Conservation (phyloP, 805 yeast species). For the Nakazawaea ernobii region DNA sequence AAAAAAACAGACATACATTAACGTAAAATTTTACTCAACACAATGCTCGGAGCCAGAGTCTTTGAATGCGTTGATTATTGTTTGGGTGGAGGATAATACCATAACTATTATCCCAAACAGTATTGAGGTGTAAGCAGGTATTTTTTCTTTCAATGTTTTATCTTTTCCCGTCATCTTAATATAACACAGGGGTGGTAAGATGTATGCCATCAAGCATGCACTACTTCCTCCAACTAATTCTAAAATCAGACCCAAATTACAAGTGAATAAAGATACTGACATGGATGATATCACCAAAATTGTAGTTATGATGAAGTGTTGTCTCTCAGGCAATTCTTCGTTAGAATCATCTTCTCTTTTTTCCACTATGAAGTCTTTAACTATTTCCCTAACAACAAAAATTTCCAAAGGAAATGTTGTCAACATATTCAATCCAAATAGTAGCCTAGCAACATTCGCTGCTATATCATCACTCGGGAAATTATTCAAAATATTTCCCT, state of each 20-base stretch:
- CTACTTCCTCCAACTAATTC: constrained; percentile 92
- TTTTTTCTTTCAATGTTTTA: constrained; percentile 35
- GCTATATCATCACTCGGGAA: constrained; percentile 69
- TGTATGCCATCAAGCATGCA: constrained; percentile 89
- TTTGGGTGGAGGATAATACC: constrained; percentile 76
- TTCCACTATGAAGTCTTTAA: constrained; percentile 52
- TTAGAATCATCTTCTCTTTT: constrained; percentile 12
- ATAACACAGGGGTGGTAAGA: constrained; percentile 82
- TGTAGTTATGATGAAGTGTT: constrained; percentile 64
- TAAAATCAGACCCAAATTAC: constrained; percentile 82
- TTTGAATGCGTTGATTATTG: constrained; percentile 42
- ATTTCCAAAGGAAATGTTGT: constrained; percentile 89
- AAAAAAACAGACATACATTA: background rate
- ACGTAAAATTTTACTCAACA: constrained; percentile 18
- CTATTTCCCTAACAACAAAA: constrained; percentile 83
- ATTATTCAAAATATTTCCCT: constrained; percentile 85
- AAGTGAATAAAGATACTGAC: constrained; percentile 71
- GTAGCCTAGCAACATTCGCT: constrained; percentile 82
- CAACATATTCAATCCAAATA: constrained; percentile 89
- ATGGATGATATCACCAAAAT: constrained; percentile 61
- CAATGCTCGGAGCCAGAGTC: constrained; percentile 46
- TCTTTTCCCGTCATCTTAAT: constrained; percentile 52
- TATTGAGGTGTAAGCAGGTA: constrained; percentile 58
- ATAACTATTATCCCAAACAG: constrained; percentile 71
- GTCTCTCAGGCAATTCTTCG: constrained; percentile 35